Evolutionary conservation across 495 filamentous ascomycete species (phyloP), one percentile per base, ranked within the genome.

Genomic region (Margaritispora aquatica): DNA sequence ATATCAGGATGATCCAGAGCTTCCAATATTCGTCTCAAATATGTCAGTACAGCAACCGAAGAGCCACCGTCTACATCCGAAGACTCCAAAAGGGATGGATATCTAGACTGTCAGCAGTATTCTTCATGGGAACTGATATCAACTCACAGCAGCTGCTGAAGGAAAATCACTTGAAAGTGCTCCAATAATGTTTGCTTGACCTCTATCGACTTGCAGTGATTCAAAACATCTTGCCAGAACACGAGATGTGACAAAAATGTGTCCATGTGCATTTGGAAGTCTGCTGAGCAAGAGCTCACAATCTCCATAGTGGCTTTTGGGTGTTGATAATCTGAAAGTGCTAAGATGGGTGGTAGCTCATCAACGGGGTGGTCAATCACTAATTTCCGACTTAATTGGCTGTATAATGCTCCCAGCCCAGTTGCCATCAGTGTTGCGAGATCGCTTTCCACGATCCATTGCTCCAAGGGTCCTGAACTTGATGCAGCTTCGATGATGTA

Each of bases 181-280:
- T 97, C 95, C 41, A 99, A 75, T 22, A 99, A 74, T 0, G 91
- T 96, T 58, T 88, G 89, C 63, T 91, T 93, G 50, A 99, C 88
- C 67, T 97, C 95, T 1, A 82, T 77, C 0, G 93, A 97, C 61
- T 84, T 84, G 73, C 94, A 99, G 72, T 97, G 90, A 66, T 97
- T 91, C 50, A 99, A 79, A 17, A 96, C 90, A 71, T 99, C 94
- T 67, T 99, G 94, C 95, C 94, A 99, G 64, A 99, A 98, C 17
- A 92, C 74, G 15, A 99, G 77, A 66, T 97, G 93, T 15, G 94
- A 96, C 24, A 99, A 80, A 66, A 99, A 97, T 0, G 94, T 95
- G 50, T 91, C 87, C 72, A 98, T 82, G 63, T 96, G 86, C 7
- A 81, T 77, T 57, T 89, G 87, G 59, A 95, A 88, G 17, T 87